These are phyloP conservation scores for Verbena officinalis DNA, from an alignment of 257 asterid species.

Conservation along the genomic window DNA sequence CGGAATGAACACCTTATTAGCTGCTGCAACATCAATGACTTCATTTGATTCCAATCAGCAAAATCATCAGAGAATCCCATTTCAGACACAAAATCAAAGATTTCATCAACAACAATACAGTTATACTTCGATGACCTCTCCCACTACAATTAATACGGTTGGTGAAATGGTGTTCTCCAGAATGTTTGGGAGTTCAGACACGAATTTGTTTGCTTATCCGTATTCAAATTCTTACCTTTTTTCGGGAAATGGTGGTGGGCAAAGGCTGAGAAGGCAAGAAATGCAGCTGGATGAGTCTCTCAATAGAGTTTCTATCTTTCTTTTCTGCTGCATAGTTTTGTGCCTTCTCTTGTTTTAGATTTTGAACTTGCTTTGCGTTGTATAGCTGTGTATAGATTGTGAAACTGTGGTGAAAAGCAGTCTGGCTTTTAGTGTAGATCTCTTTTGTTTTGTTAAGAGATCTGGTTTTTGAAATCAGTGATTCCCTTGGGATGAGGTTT, in stretches of 20 bases:
- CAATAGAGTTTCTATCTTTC: slow-evolving; percentile 58
- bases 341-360: slow-evolving; percentile 71
- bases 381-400: slow-evolving; percentile 35
- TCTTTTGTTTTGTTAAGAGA: slow-evolving; percentile 31
- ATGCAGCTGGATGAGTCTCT: slow-evolving; percentile 67
- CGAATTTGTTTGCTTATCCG: slow-evolving; percentile 49
- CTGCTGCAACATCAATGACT: slow-evolving; percentile 31
- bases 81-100: slow-evolving; percentile 30
- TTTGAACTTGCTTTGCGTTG: slow-evolving; percentile 5
- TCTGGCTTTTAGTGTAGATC: slow-evolving; percentile 22
- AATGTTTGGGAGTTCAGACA: slow-evolving; percentile 51
- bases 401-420: slow-evolving; percentile 34
- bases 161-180: slow-evolving; percentile 72
- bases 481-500: slow-evolving; percentile 22
- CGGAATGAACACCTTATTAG: slow-evolving; percentile 30
- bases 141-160: slow-evolving; percentile 57
- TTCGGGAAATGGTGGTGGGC: slow-evolving; percentile 43
- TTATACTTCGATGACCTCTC: slow-evolving; percentile 37
- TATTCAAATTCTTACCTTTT: slow-evolving; percentile 42
- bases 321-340: slow-evolving; percentile 58
- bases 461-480: slow-evolving; percentile 4
- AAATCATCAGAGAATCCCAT: slow-evolving; percentile 27
- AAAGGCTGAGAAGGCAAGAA: slow-evolving; percentile 70
- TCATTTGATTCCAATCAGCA: slow-evolving; percentile 38
- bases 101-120: slow-evolving; percentile 41